Evolutionary conservation across 495 filamentous ascomycete genomes (phyloP).

Genomic region (Eremomyces bilateralis): DNA sequence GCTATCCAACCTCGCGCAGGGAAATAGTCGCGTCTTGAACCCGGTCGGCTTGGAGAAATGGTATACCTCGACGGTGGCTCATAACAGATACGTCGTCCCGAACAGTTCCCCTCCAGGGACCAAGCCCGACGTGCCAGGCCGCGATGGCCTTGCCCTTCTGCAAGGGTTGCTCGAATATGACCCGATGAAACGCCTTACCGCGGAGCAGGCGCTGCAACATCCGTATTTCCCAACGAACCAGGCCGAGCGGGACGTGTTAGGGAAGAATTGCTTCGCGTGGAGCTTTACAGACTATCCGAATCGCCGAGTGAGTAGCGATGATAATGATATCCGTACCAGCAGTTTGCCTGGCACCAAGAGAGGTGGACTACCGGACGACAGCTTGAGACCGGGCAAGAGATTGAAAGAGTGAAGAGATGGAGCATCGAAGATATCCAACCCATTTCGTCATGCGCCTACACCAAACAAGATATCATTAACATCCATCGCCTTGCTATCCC

Average conservation of each 20-base stretch:
- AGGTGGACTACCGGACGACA: slow-evolving; percentile 72
- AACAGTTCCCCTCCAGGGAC: slow-evolving; percentile 31
- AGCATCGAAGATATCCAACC: no score
- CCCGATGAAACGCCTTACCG: slow-evolving; percentile 69
- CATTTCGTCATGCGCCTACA: no score
- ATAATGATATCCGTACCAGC: slow-evolving; percentile 77
- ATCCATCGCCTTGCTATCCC: no score
- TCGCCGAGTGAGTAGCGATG: slow-evolving; percentile 74
- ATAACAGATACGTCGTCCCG: slow-evolving; percentile 35
- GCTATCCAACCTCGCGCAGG: slow-evolving; percentile 36
- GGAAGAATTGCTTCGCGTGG: slow-evolving; percentile 82
- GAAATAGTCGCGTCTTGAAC: slow-evolving; percentile 21
- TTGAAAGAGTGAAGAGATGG: slow-evolving; percentile 35
- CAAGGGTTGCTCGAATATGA: slow-evolving; percentile 76
- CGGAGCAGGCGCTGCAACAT: slow-evolving; percentile 65
- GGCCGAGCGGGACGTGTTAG: no score
- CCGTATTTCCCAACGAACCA: slow-evolving; percentile 66
- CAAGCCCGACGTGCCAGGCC: slow-evolving; percentile 34
- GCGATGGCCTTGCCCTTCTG: slow-evolving; percentile 62
- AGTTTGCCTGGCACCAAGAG: slow-evolving; percentile 83
- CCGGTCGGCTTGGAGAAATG: slow-evolving; percentile 35
- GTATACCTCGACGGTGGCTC: slow-evolving; percentile 41
- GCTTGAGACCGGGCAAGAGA: slow-evolving; percentile 39
- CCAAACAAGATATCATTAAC: no score
- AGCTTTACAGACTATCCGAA: slow-evolving; percentile 71